These are phyloP conservation scores for Ustilago crameri DNA, from an alignment of 1,284 basidiomycete genomes.

Conservation along the genomic window DNA sequence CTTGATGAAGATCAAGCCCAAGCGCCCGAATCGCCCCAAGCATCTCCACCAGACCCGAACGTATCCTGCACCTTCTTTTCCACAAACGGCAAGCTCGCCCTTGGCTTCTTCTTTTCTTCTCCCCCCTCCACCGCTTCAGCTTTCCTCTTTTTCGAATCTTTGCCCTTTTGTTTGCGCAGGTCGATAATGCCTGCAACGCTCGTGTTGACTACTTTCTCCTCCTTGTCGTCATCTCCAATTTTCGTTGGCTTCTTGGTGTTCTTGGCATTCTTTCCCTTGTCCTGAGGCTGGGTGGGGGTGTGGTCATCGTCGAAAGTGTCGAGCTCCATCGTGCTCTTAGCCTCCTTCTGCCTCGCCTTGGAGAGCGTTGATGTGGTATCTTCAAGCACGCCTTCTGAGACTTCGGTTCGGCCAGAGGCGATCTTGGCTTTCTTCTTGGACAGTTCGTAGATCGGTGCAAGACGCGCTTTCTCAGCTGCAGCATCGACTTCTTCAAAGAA, in stretches of 20 bases:
- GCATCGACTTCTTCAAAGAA: constrained; percentile 47
- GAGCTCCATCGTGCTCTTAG: constrained; percentile 16
- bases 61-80: not conserved
- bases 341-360: constrained; percentile 30
- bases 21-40: constrained; percentile 29
- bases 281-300: not conserved
- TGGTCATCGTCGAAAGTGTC: constrained; percentile 32
- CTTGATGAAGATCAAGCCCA: constrained; percentile 15
- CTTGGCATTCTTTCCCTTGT: constrained; percentile 1
- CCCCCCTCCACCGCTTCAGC: not conserved
- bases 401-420: constrained; percentile 34
- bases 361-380: constrained; percentile 17
- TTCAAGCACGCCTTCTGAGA: constrained; percentile 43
- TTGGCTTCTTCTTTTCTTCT: constrained; percentile 20
- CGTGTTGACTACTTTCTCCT: constrained; percentile 22
- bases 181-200: constrained; percentile 35
- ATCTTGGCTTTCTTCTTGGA: constrained; percentile 39
- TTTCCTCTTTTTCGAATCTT: constrained; percentile 22
- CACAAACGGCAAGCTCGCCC: constrained; percentile 20
- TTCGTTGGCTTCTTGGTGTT: constrained; percentile 2
- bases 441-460: constrained; percentile 42
- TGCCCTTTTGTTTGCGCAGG: constrained; percentile 22
- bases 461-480: constrained; percentile 26
- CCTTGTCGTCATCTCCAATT: constrained; percentile 1
- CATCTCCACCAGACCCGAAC: constrained; percentile 31